phyloP scores from a whole-genome alignment of 306 rosid species.

The Mucuna pruriens region DNA sequence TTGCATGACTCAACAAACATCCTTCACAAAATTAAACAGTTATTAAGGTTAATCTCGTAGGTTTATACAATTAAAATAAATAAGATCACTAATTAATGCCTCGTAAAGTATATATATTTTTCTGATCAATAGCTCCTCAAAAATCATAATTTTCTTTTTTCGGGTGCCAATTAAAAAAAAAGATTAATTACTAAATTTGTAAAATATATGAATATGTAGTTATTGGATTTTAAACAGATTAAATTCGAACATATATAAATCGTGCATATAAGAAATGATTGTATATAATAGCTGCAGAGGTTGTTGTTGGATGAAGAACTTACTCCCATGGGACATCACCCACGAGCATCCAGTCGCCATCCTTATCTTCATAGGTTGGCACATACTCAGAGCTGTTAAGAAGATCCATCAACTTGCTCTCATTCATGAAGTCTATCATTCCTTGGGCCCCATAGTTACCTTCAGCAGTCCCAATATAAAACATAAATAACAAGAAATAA shows the following conservation, averaged over 20 bases:
- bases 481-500: background rate
- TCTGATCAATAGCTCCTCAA: background rate
- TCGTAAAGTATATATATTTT: background rate
- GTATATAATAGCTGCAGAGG: conserved; percentile 16
- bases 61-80: background rate
- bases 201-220: background rate
- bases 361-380: conserved; percentile 99
- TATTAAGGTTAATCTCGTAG: conserved; percentile 1
- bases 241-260: background rate
- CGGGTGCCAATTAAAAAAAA: background rate
- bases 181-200: background rate
- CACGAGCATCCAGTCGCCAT: conserved; percentile 99
- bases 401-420: conserved; percentile 99
- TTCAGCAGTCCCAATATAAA: conserved; percentile 41
- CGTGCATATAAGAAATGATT: background rate
- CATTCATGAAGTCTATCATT: conserved; percentile 99
- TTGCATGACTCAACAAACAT: conserved; percentile 99
- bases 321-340: conserved; percentile 99
- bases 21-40: conserved; percentile 49
- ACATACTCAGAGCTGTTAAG: conserved; percentile 97
- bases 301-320: conserved; percentile 44
- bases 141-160: background rate
- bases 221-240: too few species aligned
- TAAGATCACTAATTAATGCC: background rate
- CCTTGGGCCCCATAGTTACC: conserved; percentile 97